phyloP scores from a whole-genome alignment of 1,284 basidiomycete species.

The Trichosporon sp. region DNA sequence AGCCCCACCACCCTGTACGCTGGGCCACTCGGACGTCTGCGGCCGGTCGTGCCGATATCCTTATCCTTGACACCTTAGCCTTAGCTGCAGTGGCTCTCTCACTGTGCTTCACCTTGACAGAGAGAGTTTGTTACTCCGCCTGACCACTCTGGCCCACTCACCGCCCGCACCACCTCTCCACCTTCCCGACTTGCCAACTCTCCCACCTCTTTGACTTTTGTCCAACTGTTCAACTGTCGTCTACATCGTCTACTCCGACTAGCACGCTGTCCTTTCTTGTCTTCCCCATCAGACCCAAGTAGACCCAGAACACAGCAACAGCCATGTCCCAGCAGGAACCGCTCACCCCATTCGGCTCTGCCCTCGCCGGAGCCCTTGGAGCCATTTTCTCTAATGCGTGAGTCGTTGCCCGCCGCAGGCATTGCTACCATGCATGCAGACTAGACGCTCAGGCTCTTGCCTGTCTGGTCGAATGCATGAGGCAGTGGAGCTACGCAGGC shows the following conservation, averaged over 20 bases:
- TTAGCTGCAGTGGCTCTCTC: neutral
- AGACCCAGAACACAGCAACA: neutral
- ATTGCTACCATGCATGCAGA: no score
- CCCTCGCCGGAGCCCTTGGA: conserved; percentile 90
- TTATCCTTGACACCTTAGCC: neutral
- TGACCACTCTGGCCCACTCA: neutral
- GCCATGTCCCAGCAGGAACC: conserved; percentile 25
- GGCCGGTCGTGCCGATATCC: conserved; percentile 20
- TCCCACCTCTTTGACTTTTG: neutral
- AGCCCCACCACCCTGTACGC: neutral
- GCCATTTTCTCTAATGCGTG: conserved; percentile 91
- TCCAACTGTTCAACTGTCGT: neutral
- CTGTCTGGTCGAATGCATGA: no score
- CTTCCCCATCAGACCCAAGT: neutral
- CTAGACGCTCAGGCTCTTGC: no score
- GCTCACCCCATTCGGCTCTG: conserved; percentile 89
- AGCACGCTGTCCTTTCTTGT: neutral
- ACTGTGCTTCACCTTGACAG: no score
- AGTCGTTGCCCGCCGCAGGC: conserved; percentile 53
- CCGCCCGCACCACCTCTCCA: neutral
- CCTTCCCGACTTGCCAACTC: neutral
- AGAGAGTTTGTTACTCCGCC: conserved; percentile 13
- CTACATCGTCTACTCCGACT: neutral
- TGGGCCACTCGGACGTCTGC: neutral
- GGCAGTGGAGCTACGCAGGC: neutral